Evolutionary conservation across 1,284 basidiomycete species (phyloP).

Genomic region (Cryptococcus sp.): DNA sequence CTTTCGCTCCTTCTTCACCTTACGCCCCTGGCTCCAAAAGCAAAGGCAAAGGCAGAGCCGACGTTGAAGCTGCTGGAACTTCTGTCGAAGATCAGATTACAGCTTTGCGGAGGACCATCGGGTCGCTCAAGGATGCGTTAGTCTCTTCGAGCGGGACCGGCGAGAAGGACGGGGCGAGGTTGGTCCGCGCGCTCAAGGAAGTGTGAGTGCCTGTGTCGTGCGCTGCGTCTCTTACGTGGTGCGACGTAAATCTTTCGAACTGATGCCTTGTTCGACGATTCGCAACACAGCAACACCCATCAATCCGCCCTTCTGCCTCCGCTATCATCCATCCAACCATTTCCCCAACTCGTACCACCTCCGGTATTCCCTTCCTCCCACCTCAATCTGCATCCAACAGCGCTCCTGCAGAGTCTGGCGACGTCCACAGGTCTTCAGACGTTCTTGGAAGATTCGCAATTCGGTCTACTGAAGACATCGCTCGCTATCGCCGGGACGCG

Average conservation of each 20-base stretch:
- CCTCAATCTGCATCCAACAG: constrained; percentile 24
- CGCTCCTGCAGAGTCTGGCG: constrained; percentile 37
- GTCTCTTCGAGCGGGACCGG: not conserved
- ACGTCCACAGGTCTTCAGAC: constrained; percentile 35
- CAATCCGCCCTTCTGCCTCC: constrained; percentile 33
- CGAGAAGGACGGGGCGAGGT: constrained; percentile 20
- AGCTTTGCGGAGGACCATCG: constrained; percentile 13
- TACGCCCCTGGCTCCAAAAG: constrained; percentile 7
- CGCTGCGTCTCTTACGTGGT: not conserved
- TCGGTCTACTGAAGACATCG: constrained; percentile 41
- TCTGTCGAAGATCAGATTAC: constrained; percentile 15
- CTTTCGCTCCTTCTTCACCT: constrained; percentile 28
- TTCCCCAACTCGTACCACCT: not conserved
- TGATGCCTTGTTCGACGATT: not conserved
- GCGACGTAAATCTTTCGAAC: not conserved
- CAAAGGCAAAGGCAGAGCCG: constrained; percentile 21
- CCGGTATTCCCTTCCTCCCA: constrained; percentile 21
- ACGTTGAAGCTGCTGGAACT: not conserved
- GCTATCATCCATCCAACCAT: constrained; percentile 19
- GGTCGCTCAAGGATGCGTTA: constrained; percentile 14
- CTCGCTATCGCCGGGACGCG: constrained; percentile 44
- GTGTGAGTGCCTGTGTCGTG: constrained; percentile 22
- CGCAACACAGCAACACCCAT: constrained; percentile 33
- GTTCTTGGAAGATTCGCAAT: constrained; percentile 49
- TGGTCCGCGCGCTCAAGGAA: constrained; percentile 35